phyloP scores from a whole-genome alignment of 192 early-diverging fungal genomes.

The Cladochytrium replicatum region DNA sequence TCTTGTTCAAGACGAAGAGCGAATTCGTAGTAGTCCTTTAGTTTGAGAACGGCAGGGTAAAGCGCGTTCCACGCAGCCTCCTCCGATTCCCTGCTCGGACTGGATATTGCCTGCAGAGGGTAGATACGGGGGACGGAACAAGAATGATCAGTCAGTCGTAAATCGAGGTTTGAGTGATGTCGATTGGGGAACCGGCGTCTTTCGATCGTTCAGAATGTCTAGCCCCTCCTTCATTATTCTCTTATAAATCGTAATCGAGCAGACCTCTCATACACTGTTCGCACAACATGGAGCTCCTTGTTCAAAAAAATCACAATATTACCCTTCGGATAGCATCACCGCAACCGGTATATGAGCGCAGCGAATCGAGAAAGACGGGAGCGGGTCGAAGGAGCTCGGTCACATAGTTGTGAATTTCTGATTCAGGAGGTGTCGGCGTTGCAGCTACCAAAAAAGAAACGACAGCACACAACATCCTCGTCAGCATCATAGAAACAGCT shows the following conservation, averaged over 20 bases:
- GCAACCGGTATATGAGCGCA: conserved; percentile 54
- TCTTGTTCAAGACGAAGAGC: conserved; percentile 25
- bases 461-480: conserved; percentile 8
- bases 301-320: background rate
- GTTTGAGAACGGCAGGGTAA: conserved; percentile 64
- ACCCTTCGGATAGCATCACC: conserved; percentile 64
- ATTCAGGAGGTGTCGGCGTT: conserved; percentile 52
- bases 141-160: background rate
- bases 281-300: background rate
- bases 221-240: conserved; percentile 25
- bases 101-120: conserved; percentile 64
- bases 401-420: conserved; percentile 46
- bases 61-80: conserved; percentile 80
- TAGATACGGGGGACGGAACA: too few species aligned
- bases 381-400: conserved; percentile 44
- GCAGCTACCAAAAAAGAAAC: conserved; percentile 20
- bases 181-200: conserved; percentile 21
- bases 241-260: conserved; percentile 19
- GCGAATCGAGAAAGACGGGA: conserved; percentile 36
- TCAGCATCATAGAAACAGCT: background rate
- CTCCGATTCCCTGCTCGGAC: conserved; percentile 75
- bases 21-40: conserved; percentile 75
- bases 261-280: conserved; percentile 6
- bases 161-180: background rate
- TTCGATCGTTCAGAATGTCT: conserved; percentile 25